Percentiles rank a stretch among this genome's conserved stretches.
Conservation (phyloP, 495 filamentous ascomycete species). For the Penicillium flavigenum region DNA sequence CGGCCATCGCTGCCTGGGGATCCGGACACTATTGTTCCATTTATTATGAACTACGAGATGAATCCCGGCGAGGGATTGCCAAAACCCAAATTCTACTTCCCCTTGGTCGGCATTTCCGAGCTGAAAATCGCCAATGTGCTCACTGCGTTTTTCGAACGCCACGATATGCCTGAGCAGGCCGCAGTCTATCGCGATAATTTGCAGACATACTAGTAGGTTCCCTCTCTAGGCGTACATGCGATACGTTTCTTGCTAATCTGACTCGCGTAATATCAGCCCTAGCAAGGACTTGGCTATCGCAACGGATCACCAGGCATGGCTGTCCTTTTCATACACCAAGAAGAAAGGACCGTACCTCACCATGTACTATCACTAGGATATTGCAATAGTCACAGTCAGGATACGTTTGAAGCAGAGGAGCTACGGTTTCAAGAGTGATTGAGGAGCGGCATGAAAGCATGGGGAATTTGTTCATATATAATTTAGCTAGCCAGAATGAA, state of each 20-base stretch:
- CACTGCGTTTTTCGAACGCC: constrained; percentile 6
- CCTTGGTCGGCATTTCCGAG: constrained; percentile 7
- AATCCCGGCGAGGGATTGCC: neutral
- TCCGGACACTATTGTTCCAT: neutral
- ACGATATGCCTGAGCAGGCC: constrained; percentile 2
- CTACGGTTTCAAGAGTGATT: too few species aligned
- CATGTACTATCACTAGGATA: constrained; percentile 13
- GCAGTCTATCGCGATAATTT: constrained; percentile 2
- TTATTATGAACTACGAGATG: constrained; percentile 5
- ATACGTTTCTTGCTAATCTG: neutral
- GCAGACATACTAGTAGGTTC: constrained; percentile 1
- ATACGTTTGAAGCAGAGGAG: too few species aligned
- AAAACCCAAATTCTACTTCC: constrained; percentile 11
- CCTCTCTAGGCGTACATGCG: neutral
- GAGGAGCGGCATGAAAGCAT: too few species aligned
- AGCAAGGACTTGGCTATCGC: constrained; percentile 1
- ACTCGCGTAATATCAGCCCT: neutral
- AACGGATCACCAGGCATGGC: constrained; percentile 10
- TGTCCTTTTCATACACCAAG: constrained; percentile 14
- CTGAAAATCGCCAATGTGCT: constrained; percentile 5
- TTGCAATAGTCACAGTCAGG: too few species aligned
- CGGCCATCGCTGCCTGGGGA: neutral
- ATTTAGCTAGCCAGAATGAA: too few species aligned
- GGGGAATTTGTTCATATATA: too few species aligned
- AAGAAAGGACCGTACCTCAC: constrained; percentile 14